phyloP scores from a whole-genome alignment of 495 filamentous ascomycete species.

The Talaromyces adpressus region DNA sequence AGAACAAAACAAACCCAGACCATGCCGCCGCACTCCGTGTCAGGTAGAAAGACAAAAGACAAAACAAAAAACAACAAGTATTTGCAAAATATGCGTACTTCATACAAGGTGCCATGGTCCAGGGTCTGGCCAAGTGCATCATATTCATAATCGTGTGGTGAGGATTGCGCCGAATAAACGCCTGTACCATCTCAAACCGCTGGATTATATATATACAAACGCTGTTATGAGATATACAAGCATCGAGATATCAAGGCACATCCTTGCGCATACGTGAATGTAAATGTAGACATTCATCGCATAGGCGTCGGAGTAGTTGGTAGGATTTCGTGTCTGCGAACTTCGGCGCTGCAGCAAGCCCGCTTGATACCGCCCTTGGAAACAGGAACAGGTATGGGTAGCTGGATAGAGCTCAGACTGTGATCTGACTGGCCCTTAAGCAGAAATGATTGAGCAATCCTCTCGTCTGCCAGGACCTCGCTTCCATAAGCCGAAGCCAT shows the following conservation, averaged over 20 bases:
- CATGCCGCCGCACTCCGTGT: background rate
- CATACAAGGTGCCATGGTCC: background rate
- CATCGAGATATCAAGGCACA: background rate
- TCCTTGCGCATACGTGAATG: background rate
- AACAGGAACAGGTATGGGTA: conserved; percentile 17
- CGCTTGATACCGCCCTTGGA: conserved; percentile 40
- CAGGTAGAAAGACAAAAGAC: background rate
- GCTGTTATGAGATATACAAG: conserved; percentile 5
- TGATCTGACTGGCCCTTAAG: conserved; percentile 13
- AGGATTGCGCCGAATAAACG: conserved; percentile 2
- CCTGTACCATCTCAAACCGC: conserved; percentile 5
- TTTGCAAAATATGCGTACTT: conserved; percentile 3
- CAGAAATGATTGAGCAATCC: conserved; percentile 34
- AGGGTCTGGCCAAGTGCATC: background rate
- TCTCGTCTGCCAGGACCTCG: conserved; percentile 31
- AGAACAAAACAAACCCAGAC: conserved; percentile 3
- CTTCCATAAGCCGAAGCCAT: conserved; percentile 27
- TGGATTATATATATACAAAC: conserved; percentile 5
- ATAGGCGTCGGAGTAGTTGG: background rate
- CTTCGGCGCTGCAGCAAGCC: conserved; percentile 28
- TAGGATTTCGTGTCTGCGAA: conserved; percentile 3
- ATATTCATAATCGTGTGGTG: background rate
- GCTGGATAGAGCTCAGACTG: conserved; percentile 16
- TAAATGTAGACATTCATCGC: background rate
- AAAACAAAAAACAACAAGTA: background rate